Percentiles rank a stretch among this genome's conserved stretches.
phyloP scores from a whole-genome alignment of 176 grass and related monocot genomes.

The Chrysopogon serrulatus region DNA sequence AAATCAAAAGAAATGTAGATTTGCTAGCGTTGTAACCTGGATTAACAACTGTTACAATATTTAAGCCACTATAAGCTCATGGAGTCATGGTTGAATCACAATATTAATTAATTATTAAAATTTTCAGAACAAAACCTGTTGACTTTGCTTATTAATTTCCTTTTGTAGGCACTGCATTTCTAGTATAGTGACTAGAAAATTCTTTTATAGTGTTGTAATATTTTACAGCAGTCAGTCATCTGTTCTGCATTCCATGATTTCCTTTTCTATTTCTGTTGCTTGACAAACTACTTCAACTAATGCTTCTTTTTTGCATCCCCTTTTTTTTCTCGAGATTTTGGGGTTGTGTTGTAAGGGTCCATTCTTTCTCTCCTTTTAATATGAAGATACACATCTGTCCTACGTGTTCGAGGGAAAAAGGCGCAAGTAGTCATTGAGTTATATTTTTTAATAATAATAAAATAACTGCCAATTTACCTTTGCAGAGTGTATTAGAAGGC shows the following conservation, averaged over 20 bases:
- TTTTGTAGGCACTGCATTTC: background rate
- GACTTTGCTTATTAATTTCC: background rate
- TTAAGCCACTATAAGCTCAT: background rate
- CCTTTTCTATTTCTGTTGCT: background rate
- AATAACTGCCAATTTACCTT: slow-evolving; percentile 40
- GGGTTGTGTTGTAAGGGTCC: background rate
- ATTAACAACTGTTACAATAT: background rate
- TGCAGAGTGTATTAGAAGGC: slow-evolving; percentile 96
- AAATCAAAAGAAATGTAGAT: background rate
- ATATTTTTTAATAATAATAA: slow-evolving; percentile 13
- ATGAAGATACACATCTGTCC: background rate
- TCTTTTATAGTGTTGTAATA: background rate
- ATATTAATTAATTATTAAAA: background rate
- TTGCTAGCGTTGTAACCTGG: background rate
- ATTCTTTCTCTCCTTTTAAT: background rate
- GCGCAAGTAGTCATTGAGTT: background rate
- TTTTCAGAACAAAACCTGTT: background rate
- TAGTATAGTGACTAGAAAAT: background rate
- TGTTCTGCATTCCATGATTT: background rate
- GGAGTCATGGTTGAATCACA: background rate
- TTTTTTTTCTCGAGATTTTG: background rate
- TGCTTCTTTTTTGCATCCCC: background rate
- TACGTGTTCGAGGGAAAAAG: background rate
- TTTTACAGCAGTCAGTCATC: background rate
- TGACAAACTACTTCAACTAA: background rate